phyloP scores from a whole-genome alignment of 2,329 filamentous ascomycete genomes.

The Colletotrichum spinosum region DNA sequence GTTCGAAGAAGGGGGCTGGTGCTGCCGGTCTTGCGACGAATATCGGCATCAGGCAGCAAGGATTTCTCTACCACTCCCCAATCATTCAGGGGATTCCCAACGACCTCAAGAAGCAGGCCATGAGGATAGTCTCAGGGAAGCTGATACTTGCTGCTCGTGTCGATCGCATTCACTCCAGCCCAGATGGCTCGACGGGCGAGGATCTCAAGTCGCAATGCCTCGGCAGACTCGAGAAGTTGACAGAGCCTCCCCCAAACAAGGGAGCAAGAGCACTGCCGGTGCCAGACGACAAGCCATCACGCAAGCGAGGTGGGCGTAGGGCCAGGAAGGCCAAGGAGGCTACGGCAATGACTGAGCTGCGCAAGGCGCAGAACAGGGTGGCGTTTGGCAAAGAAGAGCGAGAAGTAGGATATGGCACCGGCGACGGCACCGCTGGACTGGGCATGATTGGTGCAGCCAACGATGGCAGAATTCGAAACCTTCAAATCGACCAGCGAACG shows the following conservation, averaged over 20 bases:
- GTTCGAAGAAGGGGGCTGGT: conserved; percentile 86
- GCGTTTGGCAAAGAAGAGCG: conserved; percentile 95
- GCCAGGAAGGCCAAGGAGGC: conserved; percentile 97
- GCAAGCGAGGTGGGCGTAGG: conserved; percentile 90
- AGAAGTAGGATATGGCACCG: conserved; percentile 90
- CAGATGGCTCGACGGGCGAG: conserved; percentile 85
- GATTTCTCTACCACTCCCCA: conserved; percentile 91
- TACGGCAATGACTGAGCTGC: conserved; percentile 94
- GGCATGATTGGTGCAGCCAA: conserved; percentile 95
- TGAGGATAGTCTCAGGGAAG: conserved; percentile 94
- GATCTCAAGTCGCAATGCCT: conserved; percentile 85
- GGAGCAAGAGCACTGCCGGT: conserved; percentile 87
- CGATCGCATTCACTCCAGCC: conserved; percentile 84
- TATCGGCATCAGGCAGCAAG: conserved; percentile 89
- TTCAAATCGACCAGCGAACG: conserved; percentile 93
- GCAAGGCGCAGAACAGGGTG: conserved; percentile 96
- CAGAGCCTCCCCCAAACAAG: conserved; percentile 90
- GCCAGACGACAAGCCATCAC: conserved; percentile 93
- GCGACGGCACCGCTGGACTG: conserved; percentile 86
- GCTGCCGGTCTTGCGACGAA: conserved; percentile 89
- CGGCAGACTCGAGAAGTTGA: conserved; percentile 90
- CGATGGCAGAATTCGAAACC: conserved; percentile 87
- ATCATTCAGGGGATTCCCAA: conserved; percentile 85
- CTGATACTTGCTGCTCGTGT: conserved; percentile 93
- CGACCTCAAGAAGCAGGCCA: conserved; percentile 91